Evolutionary conservation across 805 yeast species (phyloP).

Genomic region (Saccharomycopsis fodiens): DNA sequence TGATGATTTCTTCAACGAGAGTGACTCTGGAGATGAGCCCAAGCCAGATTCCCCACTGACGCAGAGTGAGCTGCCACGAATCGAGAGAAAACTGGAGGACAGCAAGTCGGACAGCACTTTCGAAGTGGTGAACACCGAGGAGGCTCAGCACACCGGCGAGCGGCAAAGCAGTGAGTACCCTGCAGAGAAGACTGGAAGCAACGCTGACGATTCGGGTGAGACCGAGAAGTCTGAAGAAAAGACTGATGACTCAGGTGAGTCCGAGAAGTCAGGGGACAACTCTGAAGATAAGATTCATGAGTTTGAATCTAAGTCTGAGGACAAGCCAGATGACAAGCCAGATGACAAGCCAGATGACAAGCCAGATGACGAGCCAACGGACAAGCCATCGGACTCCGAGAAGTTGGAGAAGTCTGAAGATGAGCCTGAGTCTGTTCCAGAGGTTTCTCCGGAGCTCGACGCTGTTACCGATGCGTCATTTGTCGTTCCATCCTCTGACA

Average conservation of each 20-base stretch:
- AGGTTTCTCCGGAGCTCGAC: no score
- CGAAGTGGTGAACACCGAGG: slow-evolving; percentile 1
- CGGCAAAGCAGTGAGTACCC: not conserved
- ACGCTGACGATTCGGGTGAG: not conserved
- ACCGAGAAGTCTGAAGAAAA: not conserved
- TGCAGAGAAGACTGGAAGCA: not conserved
- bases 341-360: not conserved
- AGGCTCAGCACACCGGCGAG: not conserved
- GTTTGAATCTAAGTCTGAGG: not conserved
- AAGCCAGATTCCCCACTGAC: not conserved
- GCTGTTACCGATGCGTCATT: no score
- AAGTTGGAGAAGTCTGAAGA: not conserved
- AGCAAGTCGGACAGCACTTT: not conserved
- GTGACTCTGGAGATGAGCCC: no score
- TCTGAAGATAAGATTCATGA: not conserved
- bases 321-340: not conserved
- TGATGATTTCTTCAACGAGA: slow-evolving; percentile 20
- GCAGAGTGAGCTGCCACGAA: not conserved
- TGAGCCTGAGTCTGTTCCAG: no score
- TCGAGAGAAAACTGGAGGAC: not conserved
- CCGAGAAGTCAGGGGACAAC: not conserved
- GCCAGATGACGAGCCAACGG: not conserved
- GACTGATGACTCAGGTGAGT: not conserved
- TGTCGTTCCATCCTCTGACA: not conserved
- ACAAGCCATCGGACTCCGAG: not conserved